phyloP scores from a whole-genome alignment of 768 basidiomycete species.

The Macrolepiota fuliginosa region DNA sequence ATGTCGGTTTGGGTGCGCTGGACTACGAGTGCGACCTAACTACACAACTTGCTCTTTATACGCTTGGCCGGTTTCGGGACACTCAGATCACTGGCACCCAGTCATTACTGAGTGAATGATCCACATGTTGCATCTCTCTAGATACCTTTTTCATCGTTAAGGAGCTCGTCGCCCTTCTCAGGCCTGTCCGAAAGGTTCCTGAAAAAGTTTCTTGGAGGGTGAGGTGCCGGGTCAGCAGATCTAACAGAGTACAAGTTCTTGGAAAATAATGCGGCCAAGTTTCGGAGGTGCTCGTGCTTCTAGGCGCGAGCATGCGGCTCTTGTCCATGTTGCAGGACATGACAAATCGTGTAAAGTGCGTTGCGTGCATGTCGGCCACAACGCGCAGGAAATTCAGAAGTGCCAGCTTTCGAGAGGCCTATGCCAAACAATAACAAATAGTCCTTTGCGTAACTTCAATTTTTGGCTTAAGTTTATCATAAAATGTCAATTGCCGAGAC shows the following conservation, averaged over 20 bases:
- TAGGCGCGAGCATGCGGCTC: neutral
- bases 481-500: constrained; percentile 6
- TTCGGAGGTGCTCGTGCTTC: neutral
- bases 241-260: neutral
- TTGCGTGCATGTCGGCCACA: neutral
- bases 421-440: constrained; percentile 15
- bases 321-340: no score
- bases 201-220: neutral
- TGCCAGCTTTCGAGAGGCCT: neutral
- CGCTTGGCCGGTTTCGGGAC: no score
- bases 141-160: neutral
- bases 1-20: neutral
- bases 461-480: neutral
- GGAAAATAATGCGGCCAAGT: neutral
- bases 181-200: neutral
- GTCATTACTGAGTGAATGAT: no score
- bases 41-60: no score
- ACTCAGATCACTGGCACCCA: no score
- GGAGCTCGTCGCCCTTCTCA: neutral
- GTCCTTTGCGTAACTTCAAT: constrained; percentile 1
- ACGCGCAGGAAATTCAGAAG: neutral
- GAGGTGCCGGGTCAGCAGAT: neutral
- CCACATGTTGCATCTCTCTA: no score
- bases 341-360: neutral
- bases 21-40: no score